phyloP scores from a whole-genome alignment of 2,329 filamentous ascomycete species.

The Penicillium sp. region DNA sequence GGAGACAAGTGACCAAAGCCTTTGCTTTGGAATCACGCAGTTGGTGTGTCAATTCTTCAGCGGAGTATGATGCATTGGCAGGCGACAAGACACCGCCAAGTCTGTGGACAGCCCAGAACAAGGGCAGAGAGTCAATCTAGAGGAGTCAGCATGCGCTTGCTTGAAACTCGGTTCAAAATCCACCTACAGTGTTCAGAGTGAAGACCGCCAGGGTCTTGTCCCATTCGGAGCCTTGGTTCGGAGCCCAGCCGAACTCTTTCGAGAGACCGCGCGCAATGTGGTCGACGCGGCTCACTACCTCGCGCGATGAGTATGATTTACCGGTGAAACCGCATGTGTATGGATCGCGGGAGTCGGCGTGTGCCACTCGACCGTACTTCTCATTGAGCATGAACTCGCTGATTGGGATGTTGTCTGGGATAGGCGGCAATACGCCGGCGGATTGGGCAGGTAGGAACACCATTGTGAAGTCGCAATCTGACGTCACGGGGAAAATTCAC shows the following conservation, averaged over 20 bases:
- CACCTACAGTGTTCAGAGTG: conserved; percentile 73
- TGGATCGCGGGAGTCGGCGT: conserved; percentile 65
- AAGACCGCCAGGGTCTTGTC: conserved; percentile 78
- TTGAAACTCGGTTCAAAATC: background rate
- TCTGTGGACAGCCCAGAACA: conserved; percentile 73
- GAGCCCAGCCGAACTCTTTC: conserved; percentile 70
- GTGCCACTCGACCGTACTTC: conserved; percentile 64
- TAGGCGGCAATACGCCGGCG: conserved; percentile 49
- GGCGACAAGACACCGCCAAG: conserved; percentile 73
- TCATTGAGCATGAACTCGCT: conserved; percentile 77
- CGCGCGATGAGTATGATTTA: conserved; percentile 62
- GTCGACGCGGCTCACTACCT: conserved; percentile 68
- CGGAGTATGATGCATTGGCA: conserved; percentile 73
- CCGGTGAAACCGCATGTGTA: conserved; percentile 78
- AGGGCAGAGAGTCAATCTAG: conserved; percentile 72
- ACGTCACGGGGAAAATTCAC: background rate
- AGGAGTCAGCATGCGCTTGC: background rate
- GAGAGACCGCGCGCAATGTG: conserved; percentile 67
- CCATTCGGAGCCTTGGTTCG: conserved; percentile 73
- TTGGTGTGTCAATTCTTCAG: conserved; percentile 70
- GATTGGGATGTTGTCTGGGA: conserved; percentile 74
- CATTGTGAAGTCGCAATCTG: conserved; percentile 33
- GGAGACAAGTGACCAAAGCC: conserved; percentile 70
- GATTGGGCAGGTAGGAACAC: conserved; percentile 47
- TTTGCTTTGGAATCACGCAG: conserved; percentile 68